Conservation (phyloP, 169 alveolate species). For the Cytauxzoon felis region DNA sequence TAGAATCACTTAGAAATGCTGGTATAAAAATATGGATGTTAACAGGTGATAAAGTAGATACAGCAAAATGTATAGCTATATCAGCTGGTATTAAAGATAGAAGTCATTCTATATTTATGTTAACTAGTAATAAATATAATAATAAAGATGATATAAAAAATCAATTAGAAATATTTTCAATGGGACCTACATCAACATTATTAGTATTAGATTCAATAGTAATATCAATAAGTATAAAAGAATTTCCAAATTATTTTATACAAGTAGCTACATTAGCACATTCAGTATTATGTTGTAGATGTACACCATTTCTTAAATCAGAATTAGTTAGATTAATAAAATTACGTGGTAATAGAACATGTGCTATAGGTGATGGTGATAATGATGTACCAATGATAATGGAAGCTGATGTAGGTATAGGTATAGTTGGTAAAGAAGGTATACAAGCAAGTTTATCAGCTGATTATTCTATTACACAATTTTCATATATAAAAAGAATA, state of each 20-base stretch:
- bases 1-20: conserved; percentile 91
- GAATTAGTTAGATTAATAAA: conserved; percentile 84
- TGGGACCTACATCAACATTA: conserved; percentile 65
- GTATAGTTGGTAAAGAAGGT: conserved; percentile 96
- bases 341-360: conserved; percentile 76
- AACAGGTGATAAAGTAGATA: conserved; percentile 99
- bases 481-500: conserved; percentile 85
- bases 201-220: conserved; percentile 85
- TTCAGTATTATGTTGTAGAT: conserved; percentile 94
- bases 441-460: conserved; percentile 94
- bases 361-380: conserved; percentile 99
- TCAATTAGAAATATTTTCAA: conserved; percentile 62
- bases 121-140: conserved; percentile 66
- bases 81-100: conserved; percentile 91
- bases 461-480: conserved; percentile 93
- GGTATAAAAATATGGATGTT: conserved; percentile 98
- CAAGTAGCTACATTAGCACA: conserved; percentile 84
- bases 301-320: conserved; percentile 98
- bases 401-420: conserved; percentile 92
- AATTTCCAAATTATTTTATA: conserved; percentile 76
- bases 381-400: conserved; percentile 99
- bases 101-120: conserved; percentile 61
- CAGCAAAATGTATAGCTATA: conserved; percentile 97
- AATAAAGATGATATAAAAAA: conserved; percentile 49
- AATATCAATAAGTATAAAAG: conserved; percentile 68